Evolutionary conservation across 306 rosid species (phyloP), one percentile per base, ranked within the genome.

Genomic region (Vachellia collinsii): DNA sequence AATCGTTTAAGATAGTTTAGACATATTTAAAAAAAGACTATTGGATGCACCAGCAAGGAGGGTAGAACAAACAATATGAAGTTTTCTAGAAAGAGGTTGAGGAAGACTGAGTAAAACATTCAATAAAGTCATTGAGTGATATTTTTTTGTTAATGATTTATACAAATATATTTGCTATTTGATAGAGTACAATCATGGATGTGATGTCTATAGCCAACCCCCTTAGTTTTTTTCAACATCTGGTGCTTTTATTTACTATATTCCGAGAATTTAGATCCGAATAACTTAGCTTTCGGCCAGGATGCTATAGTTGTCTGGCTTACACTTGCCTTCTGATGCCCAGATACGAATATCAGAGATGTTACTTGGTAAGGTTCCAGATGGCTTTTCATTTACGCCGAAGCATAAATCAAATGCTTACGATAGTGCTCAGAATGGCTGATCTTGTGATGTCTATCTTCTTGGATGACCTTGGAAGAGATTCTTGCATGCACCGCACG

Each of bases 361-460:
- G 90, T 80, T 94, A 82, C 95, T 94, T 1, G 98, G 98, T 56
- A 94, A 94, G 84, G 98, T 94, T 85, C 98, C 97, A 9, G 97
- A 92, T 17, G 97, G 82, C 56, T 88, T 90, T 82, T 70, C 87
- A 20, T 94, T 94, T 81, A 85, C 95, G 4, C 97, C 98, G 3
- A 94, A 94, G 90, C 98, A 94, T 76, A 94, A 92, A 79, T 94
- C 98, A 64, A 94, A 94, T 81, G 88, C 97, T 43, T 91, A 94
- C n/a, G 97, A 94, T 82, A 87, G 88, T 38, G 97, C 97, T 29
- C 97, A 94, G 78, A 94, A 94, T 76, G 97, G 97, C 68, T 94
- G 58, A 92, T 59, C 23, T 63, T 62, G 29, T 36, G 43, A 41
- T 4, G 42, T 34, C 13, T 29, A 70, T 44, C 56, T 43, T 70